These are phyloP conservation scores for Excoecaria cochinchinensis DNA, from an alignment of 345 rosid species.

Conservation along the genomic window DNA sequence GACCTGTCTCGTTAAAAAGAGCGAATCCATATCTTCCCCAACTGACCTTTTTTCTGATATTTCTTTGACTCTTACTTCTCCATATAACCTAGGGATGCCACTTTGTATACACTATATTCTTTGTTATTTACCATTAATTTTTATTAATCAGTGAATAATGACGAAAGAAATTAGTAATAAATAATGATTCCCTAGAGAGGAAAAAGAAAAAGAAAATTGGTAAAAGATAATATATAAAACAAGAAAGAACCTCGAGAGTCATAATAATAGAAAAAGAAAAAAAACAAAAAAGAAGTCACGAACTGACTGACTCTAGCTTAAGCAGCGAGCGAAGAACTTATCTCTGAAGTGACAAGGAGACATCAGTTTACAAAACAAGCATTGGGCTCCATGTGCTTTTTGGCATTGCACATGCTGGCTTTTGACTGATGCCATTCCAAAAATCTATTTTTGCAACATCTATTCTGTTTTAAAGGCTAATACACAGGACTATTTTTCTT, in stretches of 20 bases:
- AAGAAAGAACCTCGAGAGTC: conserved; percentile 10
- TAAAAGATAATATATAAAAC: neutral
- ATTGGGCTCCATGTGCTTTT: conserved; percentile 69
- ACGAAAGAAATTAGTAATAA: neutral
- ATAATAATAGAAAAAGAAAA: neutral
- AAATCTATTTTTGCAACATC: neutral
- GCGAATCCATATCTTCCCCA: conserved; percentile 41
- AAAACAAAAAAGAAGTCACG: conserved; percentile 29
- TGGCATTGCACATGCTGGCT: conserved; percentile 54
- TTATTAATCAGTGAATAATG: neutral
- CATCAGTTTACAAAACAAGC: conserved; percentile 30
- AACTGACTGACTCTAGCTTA: conserved; percentile 5
- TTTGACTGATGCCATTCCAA: conserved; percentile 44
- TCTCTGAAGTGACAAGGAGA: conserved; percentile 37
- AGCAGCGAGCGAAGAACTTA: conserved; percentile 26
- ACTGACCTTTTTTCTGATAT: conserved; percentile 14
- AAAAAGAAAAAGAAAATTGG: neutral
- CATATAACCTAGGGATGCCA: no score
- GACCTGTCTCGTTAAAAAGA: conserved; percentile 62
- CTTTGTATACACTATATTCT: no score
- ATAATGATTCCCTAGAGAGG: neutral
- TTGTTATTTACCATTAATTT: no score
- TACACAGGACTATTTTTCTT: neutral
- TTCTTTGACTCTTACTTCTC: conserved; percentile 17
- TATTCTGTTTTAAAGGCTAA: neutral